Base-by-base conservation (phyloP, 2,329 filamentous ascomycete genomes). In the Thielaviopsis populi region DNA sequence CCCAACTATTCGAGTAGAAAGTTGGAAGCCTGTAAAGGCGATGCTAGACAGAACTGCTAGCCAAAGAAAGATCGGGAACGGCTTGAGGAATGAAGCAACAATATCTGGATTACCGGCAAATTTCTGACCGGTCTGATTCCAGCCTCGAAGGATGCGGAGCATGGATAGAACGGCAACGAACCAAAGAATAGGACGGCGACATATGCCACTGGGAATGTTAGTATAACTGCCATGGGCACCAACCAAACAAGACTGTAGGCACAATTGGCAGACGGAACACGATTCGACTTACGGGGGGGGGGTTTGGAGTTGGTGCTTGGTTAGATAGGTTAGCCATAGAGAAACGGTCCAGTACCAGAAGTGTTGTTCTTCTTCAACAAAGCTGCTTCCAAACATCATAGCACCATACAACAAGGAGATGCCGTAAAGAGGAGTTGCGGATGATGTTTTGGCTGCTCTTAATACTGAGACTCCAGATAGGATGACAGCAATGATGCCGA, bases 321-420 rank as follows among this genome's bases (percentile, higher is more conserved):
- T 78, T 13, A 86, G 74, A 37, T 79, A 76, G 1, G 77, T 74
- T 40, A 87, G 71, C 88, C 88, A 95, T 6, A 83, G 81, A 0
- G 87, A 85, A 0, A 86, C 82, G 1, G 83, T 75, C 91, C 92
- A 97, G 74, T 99, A 97, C 94, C 94, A 99, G 72, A 96, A 96
- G 69, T 97, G 90, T 60, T 99, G 94, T 73, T 99, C 94, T 75
- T 99, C 94, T 74, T 99, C 94, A 1, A 99, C 90, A 72, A 94
- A 99, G 71, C 91, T 97, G 72, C 89, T 96, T 10, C 91, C 92
- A 74, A 97, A 97, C 91, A 97, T 97, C 84, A 96, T 95, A 43
- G 83, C 73, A 1, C 86, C 84, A 71, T 97, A 96, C 27, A 37
- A 24, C 0, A 85, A 59, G 0, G 81, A 81, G 37, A 84, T 76